Base-by-base conservation (phyloP, 1,284 basidiomycete species). In the Cryptococcus maquisensis region DNA sequence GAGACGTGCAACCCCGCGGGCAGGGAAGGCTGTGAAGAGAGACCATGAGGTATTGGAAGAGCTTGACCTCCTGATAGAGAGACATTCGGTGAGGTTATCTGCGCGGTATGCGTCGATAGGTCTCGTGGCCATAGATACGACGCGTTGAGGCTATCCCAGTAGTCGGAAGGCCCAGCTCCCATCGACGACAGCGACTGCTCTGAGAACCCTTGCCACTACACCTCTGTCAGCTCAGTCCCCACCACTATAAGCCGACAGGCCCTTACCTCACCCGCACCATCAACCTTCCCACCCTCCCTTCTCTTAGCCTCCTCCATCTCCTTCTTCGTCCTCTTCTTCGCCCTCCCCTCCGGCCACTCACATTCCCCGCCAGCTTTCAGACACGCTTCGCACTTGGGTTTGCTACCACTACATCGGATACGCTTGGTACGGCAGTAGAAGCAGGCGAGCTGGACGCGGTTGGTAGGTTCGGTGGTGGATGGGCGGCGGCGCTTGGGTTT, bases 231-330 rank as follows among this genome's bases (percentile, higher is more conserved):
- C 43, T 45, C 20, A 15, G n/a, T 20, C n/a, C n/a, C n/a, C 16
- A 45, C 9, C 43, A n/a, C 7, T 3, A 44, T 21, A 44, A 21
- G 42, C 13, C 10, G 20, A 16, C 21, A 12, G 16, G 38, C 7
- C 13, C 20, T 40, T 40, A 20, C 16, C 9, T 16, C 20, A 8
- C 7, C 7, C 16, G 38, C 7, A 8, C 16, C 38, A 15, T 12
- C 13, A 40, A 12, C 4, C 13, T 20, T 40, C 7, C 16, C 38
- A 15, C 42, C 63, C 53, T 72, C 68, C 18, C 50, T 54, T 23
- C 63, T 60, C 26, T 71, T 68, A 18, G 76, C 77, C 47, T 72
- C 75, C 51, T 77, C 74, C 77, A 79, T 79, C 63, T 78, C 74
- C 28, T 72, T 73, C 24, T 75, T 59, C 21, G 76, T 79, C 43